phyloP scores from a whole-genome alignment of 1,284 basidiomycete genomes.

The Pseudozyma pruni region DNA sequence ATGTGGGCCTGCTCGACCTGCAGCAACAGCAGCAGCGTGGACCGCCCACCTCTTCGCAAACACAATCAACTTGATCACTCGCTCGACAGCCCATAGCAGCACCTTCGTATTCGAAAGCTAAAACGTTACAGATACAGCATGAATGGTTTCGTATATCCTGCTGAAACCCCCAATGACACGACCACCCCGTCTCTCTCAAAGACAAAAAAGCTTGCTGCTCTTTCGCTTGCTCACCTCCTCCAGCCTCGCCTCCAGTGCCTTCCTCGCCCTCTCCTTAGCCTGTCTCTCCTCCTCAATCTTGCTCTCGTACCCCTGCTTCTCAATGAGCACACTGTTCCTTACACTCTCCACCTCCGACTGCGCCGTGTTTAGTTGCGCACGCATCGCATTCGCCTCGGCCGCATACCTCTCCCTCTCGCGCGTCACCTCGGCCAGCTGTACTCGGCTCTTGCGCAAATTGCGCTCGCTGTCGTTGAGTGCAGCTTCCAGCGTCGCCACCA shows the following conservation, averaged over 20 bases:
- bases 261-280: constrained; percentile 58
- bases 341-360: constrained; percentile 58
- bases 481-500: constrained; percentile 72
- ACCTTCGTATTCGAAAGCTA: background rate
- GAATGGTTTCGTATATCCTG: too few relatives aligned
- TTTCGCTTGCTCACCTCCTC: constrained; percentile 62
- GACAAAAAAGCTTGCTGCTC: constrained; percentile 57
- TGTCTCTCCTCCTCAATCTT: constrained; percentile 55
- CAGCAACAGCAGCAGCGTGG: too few relatives aligned
- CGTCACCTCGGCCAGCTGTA: constrained; percentile 61
- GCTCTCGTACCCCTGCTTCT: constrained; percentile 59
- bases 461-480: constrained; percentile 62
- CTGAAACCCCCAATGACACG: background rate
- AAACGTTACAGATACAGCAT: constrained; percentile 3
- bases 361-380: constrained; percentile 50
- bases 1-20: too few relatives aligned
- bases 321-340: constrained; percentile 51
- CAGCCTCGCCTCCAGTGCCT: constrained; percentile 56
- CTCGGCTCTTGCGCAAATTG: constrained; percentile 61
- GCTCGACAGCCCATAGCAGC: too few relatives aligned
- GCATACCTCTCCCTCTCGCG: constrained; percentile 57
- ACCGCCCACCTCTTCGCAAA: too few relatives aligned
- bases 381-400: constrained; percentile 54
- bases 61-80: too few relatives aligned
- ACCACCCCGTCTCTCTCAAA: constrained; percentile 33